Percentiles rank a stretch among this genome's conserved stretches.
Evolutionary conservation across 768 basidiomycete species (phyloP).

Genomic region (Naganishia randhawae): DNA sequence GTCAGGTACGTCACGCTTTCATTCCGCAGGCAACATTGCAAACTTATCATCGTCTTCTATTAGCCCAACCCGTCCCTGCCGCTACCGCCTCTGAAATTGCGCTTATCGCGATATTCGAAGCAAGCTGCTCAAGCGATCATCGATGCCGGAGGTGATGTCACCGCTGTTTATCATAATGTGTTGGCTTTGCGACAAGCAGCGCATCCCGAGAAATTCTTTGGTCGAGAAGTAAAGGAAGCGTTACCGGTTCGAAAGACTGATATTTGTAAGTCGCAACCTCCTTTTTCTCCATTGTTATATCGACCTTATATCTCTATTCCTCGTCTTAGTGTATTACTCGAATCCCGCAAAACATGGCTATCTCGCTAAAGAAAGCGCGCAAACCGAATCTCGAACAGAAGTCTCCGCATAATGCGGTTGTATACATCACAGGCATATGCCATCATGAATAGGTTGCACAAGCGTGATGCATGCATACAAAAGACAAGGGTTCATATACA

Average conservation of each 20-base stretch:
- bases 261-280: slow-evolving; percentile 60
- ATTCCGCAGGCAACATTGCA: slow-evolving; percentile 54
- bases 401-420: background rate
- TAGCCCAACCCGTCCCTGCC: slow-evolving; percentile 38
- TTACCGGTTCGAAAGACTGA: slow-evolving; percentile 81
- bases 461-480: background rate
- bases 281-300: background rate
- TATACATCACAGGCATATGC: background rate
- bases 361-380: slow-evolving; percentile 34
- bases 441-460: background rate
- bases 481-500: background rate
- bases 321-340: slow-evolving; percentile 42
- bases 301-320: background rate
- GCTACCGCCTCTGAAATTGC: slow-evolving; percentile 65
- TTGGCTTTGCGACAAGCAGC: slow-evolving; percentile 65
- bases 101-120: slow-evolving; percentile 78
- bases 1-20: slow-evolving; percentile 59
- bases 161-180: slow-evolving; percentile 86
- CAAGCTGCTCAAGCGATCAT: slow-evolving; percentile 82
- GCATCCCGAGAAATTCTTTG: slow-evolving; percentile 54
- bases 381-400: background rate
- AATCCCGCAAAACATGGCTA: slow-evolving; percentile 48
- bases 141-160: slow-evolving; percentile 70
- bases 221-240: slow-evolving; percentile 67
- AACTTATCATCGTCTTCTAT: background rate